Evolutionary conservation across 345 rosid genomes (phyloP).

Genomic region (Hibiscus mutabilis): DNA sequence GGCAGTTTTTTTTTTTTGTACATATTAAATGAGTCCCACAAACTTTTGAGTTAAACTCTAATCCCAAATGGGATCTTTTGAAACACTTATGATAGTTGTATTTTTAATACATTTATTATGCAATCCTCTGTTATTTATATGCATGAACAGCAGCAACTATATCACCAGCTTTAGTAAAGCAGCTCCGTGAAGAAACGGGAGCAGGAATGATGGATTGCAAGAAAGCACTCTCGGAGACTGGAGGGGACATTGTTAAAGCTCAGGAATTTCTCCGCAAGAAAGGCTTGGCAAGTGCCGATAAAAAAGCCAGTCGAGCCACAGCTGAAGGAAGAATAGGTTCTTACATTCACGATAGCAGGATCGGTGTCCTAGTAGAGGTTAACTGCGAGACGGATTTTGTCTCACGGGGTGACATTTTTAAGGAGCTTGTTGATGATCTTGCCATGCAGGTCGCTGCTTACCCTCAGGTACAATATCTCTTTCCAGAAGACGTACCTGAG

Average conservation of each 20-base stretch:
- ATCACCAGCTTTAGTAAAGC: slow-evolving; percentile 87
- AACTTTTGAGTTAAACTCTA: neutral
- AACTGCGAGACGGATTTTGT: slow-evolving; percentile 97
- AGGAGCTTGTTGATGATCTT: slow-evolving; percentile 84
- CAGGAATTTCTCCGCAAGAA: slow-evolving; percentile 89
- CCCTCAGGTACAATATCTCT: slow-evolving; percentile 84
- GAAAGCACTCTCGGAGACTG: slow-evolving; percentile 74
- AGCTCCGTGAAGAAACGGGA: slow-evolving; percentile 94
- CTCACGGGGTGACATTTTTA: slow-evolving; percentile 89
- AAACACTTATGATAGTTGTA: too few species aligned
- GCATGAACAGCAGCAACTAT: slow-evolving; percentile 37
- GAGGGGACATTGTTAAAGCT: slow-evolving; percentile 80
- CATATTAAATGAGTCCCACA: neutral
- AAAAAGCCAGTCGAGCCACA: slow-evolving; percentile 83
- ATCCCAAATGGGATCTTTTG: neutral
- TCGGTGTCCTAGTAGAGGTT: slow-evolving; percentile 87
- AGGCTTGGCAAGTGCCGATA: slow-evolving; percentile 90
- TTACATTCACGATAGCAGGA: slow-evolving; percentile 92
- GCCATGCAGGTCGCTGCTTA: slow-evolving; percentile 98
- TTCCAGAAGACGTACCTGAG: slow-evolving; percentile 74
- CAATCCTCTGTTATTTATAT: neutral
- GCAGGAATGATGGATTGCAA: slow-evolving; percentile 99
- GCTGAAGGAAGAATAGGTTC: slow-evolving; percentile 95
- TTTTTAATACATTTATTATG: neutral
- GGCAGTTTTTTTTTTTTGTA: neutral